Conservation (phyloP, 1,284 basidiomycete genomes). For the Rhodotorula sp. region DNA sequence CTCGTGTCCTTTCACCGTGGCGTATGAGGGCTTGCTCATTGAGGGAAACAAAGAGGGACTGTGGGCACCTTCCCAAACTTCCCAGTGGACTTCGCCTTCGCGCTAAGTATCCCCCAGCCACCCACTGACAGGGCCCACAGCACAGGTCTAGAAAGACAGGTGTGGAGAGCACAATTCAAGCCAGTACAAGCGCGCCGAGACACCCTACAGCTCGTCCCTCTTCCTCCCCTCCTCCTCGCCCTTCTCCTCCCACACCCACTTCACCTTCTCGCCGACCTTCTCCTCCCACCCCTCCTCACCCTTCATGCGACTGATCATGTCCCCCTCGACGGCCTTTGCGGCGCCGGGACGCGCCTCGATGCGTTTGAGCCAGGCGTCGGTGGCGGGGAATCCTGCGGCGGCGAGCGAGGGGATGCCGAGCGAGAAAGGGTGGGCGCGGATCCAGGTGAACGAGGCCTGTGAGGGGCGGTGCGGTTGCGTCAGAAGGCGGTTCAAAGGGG, state of each 20-base stretch:
- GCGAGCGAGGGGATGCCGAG: conserved; percentile 25
- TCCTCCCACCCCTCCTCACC: conserved; percentile 24
- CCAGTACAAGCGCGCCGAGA: too few species aligned
- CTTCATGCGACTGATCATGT: conserved; percentile 21
- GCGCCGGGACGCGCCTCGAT: conserved; percentile 55
- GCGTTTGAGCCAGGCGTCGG: conserved; percentile 59
- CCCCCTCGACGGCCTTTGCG: conserved; percentile 33
- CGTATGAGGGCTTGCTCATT: too few species aligned
- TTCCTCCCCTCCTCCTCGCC: background rate
- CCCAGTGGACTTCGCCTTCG: too few species aligned
- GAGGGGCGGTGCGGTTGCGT: background rate
- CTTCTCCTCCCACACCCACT: conserved; percentile 27
- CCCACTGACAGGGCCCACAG: too few species aligned
- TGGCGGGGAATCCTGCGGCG: conserved; percentile 57
- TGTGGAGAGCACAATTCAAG: too few species aligned
- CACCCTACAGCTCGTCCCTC: conserved; percentile 23
- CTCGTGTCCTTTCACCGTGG: too few species aligned
- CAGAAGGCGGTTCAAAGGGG: conserved; percentile 5
- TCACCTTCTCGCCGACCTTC: conserved; percentile 16
- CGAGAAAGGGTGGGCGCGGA: conserved; percentile 24
- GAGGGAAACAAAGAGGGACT: too few species aligned
- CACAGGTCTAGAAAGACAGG: too few species aligned
- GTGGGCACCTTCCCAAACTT: too few species aligned
- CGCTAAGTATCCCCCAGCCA: too few species aligned
- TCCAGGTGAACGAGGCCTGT: conserved; percentile 30